Base-by-base conservation (phyloP, 805 yeast species). In the Teunomyces gatunensis region DNA sequence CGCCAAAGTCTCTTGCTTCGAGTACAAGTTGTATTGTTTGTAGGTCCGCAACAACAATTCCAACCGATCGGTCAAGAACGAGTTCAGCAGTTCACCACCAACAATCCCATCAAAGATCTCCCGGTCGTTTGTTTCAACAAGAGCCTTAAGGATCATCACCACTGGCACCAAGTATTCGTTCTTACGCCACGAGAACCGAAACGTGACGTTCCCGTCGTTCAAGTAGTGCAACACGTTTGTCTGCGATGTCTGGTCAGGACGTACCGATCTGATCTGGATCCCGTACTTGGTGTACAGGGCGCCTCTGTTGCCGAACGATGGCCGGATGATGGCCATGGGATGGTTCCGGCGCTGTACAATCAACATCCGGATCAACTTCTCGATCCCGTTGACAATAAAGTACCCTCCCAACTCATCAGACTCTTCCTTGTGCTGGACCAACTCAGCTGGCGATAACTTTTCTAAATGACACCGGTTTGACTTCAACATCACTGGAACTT, bases 161-260 rank as follows among this genome's bases (percentile, higher is more conserved):
- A 85, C 97, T 2, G 99, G 98, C 39, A 94, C 86, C 59, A 94
- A 75, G 65, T 88, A 94, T 72, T 94, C 99, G 66, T 89, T 92
- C 63, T 94, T 94, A 61, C 91, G 83, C 98, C 98, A 94, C 5
- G 97, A 87, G 64, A 94, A 94, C 65, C 99, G 80, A 76, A 94
- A 89, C 1, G 97, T 91, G 47, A 91, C 96, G 60, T 87, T 92
- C 71, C 99, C 99, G 62, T 94, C 97, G 59, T 81, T 87, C 61
- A 94, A 79, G 66, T 94, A 94, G 68, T 94, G 99, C 64, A 94
- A 76, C n/a, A 91, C 98, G 63, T 92, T 94, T 4, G 98, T 90
- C 71, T 91, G 97, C 17, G 99, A 91, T 15, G 97, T 87, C 74
- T 94, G 98, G 69, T 94, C 99, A 3, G 96, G 96, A 64, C 99